Evolutionary conservation across 2,329 filamentous ascomycete species (phyloP), one percentile per base, ranked within the genome.

Genomic region (Hymenoscyphus fructigenus): DNA sequence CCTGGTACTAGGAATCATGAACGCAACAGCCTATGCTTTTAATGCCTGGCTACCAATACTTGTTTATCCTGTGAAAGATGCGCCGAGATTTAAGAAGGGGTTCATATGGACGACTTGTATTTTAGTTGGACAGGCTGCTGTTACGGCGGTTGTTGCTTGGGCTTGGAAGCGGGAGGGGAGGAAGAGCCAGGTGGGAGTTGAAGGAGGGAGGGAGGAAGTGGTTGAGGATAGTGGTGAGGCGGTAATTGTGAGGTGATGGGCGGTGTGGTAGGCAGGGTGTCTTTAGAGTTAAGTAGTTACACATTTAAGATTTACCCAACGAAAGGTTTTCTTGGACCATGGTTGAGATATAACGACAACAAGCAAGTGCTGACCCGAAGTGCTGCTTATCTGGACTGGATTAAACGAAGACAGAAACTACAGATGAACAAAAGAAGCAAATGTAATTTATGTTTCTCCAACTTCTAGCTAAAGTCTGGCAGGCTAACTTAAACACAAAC

Each of bases 1-100:
- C 2, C 69, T 84, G 4, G 80, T 83, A 3, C 78, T 84, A 2
- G 82, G 81, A 0, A 77, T 82, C 15, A 82, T 84, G 72, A 81
- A 82, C 68, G 78, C 78, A 0, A 72, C 76, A 2, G 78, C 77
- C 0, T 82, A 81, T 65, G 79, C 77, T 0, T 79, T 81, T 57
- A 77, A 79, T 65, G 77, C 79, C 0, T 82, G 79, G 77, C 73
- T 82, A 5, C 79, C 79, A 3, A 62, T 80, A 9, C 65, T 80
- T 34, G 73, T 69, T 23, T 73, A 71, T 60, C 71, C 71, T 5
- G 65, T 64, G 2, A 72, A 71, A 1, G 72, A 81, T 9, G 76
- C 76, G 2, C 79, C 79, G n/a, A 72, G 73, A 23, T 81, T 80
- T 64, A 75, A 68, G 5, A 77, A 77, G 44, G 79, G 79, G 0